phyloP scores from a whole-genome alignment of 306 rosid genomes.

The Astragalus membranaceus region DNA sequence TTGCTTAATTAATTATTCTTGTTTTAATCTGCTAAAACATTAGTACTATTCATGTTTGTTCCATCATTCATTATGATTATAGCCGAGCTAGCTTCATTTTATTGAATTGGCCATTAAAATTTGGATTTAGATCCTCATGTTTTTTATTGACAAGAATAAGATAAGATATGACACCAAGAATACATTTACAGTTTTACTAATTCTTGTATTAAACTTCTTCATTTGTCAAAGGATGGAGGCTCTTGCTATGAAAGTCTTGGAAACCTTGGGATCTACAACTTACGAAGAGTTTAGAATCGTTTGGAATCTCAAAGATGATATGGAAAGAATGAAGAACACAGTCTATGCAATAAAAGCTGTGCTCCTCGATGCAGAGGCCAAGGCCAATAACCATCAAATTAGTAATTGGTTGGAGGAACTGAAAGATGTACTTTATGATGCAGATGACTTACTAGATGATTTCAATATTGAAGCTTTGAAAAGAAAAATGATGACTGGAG shows the following conservation, averaged over 20 bases:
- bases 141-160: too few relatives aligned
- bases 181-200: neutral
- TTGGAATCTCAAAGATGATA: slow-evolving; percentile 12
- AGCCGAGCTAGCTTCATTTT: too few relatives aligned
- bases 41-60: too few relatives aligned
- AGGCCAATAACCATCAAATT: neutral
- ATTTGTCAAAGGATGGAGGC: slow-evolving; percentile 18
- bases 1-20: too few relatives aligned
- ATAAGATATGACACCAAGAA: neutral
- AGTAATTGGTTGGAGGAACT: slow-evolving; percentile 24
- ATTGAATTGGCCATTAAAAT: too few relatives aligned
- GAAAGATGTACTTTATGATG: slow-evolving; percentile 32
- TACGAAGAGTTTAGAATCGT: slow-evolving; percentile 5
- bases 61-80: too few relatives aligned
- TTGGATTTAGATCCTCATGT: too few relatives aligned
- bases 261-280: neutral
- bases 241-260: slow-evolving; percentile 3
- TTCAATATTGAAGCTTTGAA: neutral
- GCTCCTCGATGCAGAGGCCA: slow-evolving; percentile 29
- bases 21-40: too few relatives aligned
- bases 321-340: neutral
- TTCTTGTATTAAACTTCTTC: neutral
- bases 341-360: slow-evolving; percentile 12
- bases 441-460: slow-evolving; percentile 32
- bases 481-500: neutral